A percentile compares a stretch with the other conserved stretches of the same genome.
Evolutionary conservation across 805 yeast genomes (phyloP).

Genomic region (Barnettozyma californica): DNA sequence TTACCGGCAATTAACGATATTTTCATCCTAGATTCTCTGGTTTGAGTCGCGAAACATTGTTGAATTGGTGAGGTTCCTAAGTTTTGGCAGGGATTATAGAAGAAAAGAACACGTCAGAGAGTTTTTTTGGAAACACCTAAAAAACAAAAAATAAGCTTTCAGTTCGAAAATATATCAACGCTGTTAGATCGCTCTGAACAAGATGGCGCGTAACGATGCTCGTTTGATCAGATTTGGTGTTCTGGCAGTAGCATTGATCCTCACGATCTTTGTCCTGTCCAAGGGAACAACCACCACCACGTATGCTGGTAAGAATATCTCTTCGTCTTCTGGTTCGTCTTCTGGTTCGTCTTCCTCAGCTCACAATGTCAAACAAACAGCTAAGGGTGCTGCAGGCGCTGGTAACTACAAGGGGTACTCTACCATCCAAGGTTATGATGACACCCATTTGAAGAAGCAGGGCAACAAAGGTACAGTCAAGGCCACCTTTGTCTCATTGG

Average conservation of each 20-base stretch:
- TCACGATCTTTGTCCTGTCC: slow-evolving; percentile 23
- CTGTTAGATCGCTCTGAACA: neutral
- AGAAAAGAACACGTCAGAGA: neutral
- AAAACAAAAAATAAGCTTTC: neutral
- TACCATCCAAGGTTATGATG: slow-evolving; percentile 12
- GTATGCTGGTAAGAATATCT: slow-evolving; percentile 10
- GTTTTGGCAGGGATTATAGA: neutral
- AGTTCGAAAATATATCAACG: neutral
- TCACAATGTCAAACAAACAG: slow-evolving; percentile 7
- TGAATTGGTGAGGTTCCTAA: no score
- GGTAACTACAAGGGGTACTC: slow-evolving; percentile 11
- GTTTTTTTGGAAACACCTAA: neutral
- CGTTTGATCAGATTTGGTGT: slow-evolving; percentile 24
- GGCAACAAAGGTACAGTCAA: slow-evolving; percentile 30
- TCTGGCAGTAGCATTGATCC: slow-evolving; percentile 21
- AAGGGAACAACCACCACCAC: slow-evolving; percentile 25
- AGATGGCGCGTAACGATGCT: slow-evolving; percentile 27
- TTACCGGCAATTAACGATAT: no score
- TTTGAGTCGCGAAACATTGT: neutral
- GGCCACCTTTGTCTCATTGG: slow-evolving; percentile 66
- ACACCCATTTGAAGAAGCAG: slow-evolving; percentile 20
- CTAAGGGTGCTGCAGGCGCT: slow-evolving; percentile 12
- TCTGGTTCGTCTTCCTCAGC: slow-evolving; percentile 6
- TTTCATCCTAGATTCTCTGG: neutral
- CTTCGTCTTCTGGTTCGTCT: slow-evolving; percentile 6